Percentiles rank a stretch among this genome's conserved stretches.
phyloP scores from a whole-genome alignment of 805 yeast genomes.

The Zygosaccharomyces gambellarensis region DNA sequence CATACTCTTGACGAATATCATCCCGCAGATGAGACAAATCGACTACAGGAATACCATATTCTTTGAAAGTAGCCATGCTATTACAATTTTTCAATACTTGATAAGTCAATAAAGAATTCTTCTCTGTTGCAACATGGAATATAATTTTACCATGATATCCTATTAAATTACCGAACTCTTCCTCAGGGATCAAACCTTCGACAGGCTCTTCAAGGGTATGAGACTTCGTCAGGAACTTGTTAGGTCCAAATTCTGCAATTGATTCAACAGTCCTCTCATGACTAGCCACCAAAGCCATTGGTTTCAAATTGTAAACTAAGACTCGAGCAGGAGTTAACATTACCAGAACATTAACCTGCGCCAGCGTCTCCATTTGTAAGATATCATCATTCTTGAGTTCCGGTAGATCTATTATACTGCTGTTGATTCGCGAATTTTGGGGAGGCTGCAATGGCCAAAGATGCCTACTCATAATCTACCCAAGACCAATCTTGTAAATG shows the following conservation, averaged over 20 bases:
- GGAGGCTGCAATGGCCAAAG: constrained; percentile 33
- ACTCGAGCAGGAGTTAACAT: constrained; percentile 29
- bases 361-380: constrained; percentile 23
- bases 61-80: constrained; percentile 21
- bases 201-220: constrained; percentile 14
- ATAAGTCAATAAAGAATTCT: constrained; percentile 29
- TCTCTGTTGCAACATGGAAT: constrained; percentile 29
- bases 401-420: constrained; percentile 8
- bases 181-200: constrained; percentile 17
- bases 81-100: constrained; percentile 27
- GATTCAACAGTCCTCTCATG: constrained; percentile 31
- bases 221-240: constrained; percentile 20
- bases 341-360: constrained; percentile 27
- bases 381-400: constrained; percentile 21
- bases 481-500: background rate
- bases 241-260: constrained; percentile 30
- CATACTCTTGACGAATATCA: constrained; percentile 18
- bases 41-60: constrained; percentile 30
- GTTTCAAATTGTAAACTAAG: constrained; percentile 32
- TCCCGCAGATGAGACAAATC: constrained; percentile 12
- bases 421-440: constrained; percentile 21
- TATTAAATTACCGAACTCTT: constrained; percentile 8
- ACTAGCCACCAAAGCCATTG: constrained; percentile 31
- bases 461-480: constrained; percentile 9
- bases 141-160: constrained; percentile 23